A percentile compares a stretch with the other conserved stretches of the same genome.
Evolutionary conservation across 2,329 filamentous ascomycete genomes (phyloP).

Genomic region (Curvularia eragrostidis): DNA sequence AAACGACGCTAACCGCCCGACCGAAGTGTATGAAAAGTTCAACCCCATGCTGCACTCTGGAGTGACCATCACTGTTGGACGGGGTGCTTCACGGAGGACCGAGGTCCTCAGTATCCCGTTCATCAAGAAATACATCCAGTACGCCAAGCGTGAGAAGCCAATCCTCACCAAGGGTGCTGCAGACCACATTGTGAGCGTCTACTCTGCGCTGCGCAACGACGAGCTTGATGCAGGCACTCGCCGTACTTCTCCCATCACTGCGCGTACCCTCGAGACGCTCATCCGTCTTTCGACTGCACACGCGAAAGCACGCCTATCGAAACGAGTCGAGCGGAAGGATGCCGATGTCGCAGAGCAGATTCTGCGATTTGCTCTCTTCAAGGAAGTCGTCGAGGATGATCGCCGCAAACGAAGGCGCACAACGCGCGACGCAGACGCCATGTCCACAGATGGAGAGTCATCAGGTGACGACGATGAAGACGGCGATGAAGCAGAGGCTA

Average conservation of each 20-base stretch:
- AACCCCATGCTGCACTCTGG: constrained; percentile 95
- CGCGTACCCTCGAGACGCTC: constrained; percentile 95
- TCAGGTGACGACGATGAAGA: constrained; percentile 68
- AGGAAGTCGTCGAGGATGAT: constrained; percentile 82
- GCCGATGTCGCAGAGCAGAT: constrained; percentile 88
- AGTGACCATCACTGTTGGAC: constrained; percentile 76
- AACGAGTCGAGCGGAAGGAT: constrained; percentile 86
- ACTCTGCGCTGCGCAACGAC: constrained; percentile 92
- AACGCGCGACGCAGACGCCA: constrained; percentile 63
- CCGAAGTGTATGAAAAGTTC: constrained; percentile 94
- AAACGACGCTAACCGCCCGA: constrained; percentile 75
- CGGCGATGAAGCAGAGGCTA: constrained; percentile 53
- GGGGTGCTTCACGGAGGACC: constrained; percentile 75
- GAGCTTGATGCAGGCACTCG: constrained; percentile 94
- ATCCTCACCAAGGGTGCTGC: constrained; percentile 89
- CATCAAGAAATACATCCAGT: constrained; percentile 99
- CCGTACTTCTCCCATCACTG: constrained; percentile 92
- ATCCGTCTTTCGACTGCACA: constrained; percentile 97
- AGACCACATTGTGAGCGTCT: constrained; percentile 88
- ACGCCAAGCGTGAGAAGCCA: constrained; percentile 91
- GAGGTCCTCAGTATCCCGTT: constrained; percentile 96
- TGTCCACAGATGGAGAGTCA: constrained; percentile 64
- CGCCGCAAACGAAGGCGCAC: constrained; percentile 84
- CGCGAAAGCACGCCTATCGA: constrained; percentile 88
- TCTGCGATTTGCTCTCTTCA: constrained; percentile 93